Base-by-base conservation (phyloP, 257 asterid genomes). In the Echites panduratus region DNA sequence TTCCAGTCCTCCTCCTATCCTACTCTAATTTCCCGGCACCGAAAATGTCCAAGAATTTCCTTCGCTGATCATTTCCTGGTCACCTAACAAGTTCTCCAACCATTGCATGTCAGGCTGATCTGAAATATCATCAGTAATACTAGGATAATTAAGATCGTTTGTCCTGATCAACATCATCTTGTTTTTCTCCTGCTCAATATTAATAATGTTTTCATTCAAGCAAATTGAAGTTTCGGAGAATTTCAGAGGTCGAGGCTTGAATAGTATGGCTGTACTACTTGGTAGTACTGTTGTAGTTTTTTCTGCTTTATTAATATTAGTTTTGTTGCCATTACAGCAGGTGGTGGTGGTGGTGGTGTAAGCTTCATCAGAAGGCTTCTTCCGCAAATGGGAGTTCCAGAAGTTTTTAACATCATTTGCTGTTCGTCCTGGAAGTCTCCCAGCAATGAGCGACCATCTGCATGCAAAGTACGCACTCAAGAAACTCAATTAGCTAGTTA, bases 381-480 rank as follows among this genome's bases (percentile, higher is more conserved):
- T 76, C 22, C 22, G 29, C 16, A 76, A 5, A 76, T 76, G 79
- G 13, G 57, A 61, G 66, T 76, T 76, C 79, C 76, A 76, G 41
- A 38, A 76, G 44, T 76, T 76, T 54, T 76, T 76, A 44, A 76
- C 70, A 26, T 70, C 79, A 50, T 76, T 76, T 16, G 79, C 79
- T 0, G 79, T 76, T 70, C 79, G 63, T 62, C 79, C 79, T 0
- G 72, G 79, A 38, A 76, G 43, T 43, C 79, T 76, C 16, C 79
- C 79, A 0, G 79, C 75, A 48, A 76, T 76, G 4, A 76, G 72
- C 32, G 79, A 62, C 79, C 79, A 76, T 66, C 79, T 76, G 29
- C 16, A 45, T 22, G 10, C 27, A 27, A 6, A 10, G n/a, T n/a
- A n/a, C n/a, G n/a, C n/a, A n/a, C n/a, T n/a, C n/a, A n/a, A n/a